Percentiles rank a stretch among this genome's conserved stretches.
These are phyloP conservation scores for Drosera capensis DNA, from an alignment of 148 eudicot species.

Conservation along the genomic window DNA sequence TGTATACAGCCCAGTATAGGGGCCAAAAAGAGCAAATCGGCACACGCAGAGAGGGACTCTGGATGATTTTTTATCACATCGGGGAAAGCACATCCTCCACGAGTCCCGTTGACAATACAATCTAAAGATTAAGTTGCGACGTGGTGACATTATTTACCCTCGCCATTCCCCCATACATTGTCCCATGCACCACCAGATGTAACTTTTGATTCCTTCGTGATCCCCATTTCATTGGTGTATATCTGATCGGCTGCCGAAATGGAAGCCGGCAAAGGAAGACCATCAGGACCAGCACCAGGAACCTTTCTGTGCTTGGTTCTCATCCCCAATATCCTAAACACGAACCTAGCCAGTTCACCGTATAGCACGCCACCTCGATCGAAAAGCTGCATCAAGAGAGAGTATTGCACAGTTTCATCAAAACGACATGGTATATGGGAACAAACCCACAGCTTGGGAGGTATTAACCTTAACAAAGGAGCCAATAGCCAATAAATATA, in stretches of 20 bases:
- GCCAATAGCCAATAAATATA: no score
- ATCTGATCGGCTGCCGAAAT: slow-evolving; percentile 24
- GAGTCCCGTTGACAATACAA: no score
- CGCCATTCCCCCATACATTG: slow-evolving; percentile 50
- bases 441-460: neutral
- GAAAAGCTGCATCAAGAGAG: slow-evolving; percentile 39
- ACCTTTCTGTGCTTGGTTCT: slow-evolving; percentile 39
- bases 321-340: slow-evolving; percentile 59
- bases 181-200: slow-evolving; percentile 67
- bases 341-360: slow-evolving; percentile 96
- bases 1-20: no score
- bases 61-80: no score
- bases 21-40: no score
- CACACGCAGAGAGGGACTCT: no score
- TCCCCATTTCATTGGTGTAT: no score
- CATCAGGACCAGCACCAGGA: slow-evolving; percentile 40
- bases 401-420: neutral
- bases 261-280: slow-evolving; percentile 39
- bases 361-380: slow-evolving; percentile 79
- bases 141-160: slow-evolving; percentile 10
- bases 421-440: neutral
- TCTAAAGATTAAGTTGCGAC: no score
- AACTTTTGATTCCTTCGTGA: slow-evolving; percentile 61
- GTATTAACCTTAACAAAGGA: no score
- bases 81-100: no score